These are phyloP conservation scores for Rhazya stricta DNA, from an alignment of 257 asterid species.

Conservation along the genomic window DNA sequence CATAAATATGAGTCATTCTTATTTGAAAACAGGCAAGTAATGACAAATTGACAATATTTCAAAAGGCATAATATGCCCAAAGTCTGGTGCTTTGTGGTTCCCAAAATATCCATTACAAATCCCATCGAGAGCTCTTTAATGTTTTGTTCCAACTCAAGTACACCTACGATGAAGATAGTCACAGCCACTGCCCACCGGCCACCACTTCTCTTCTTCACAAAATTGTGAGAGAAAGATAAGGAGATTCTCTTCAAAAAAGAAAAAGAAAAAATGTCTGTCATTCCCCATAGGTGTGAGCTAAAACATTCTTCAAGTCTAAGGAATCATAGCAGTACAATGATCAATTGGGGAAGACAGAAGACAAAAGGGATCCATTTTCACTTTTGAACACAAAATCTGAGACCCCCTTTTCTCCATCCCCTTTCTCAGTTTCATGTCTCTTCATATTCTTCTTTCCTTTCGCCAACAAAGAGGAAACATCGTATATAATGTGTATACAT, in stretches of 20 bases:
- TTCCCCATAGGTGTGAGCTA: too few relatives aligned
- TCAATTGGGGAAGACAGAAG: neutral
- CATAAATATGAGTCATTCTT: too few relatives aligned
- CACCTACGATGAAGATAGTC: too few relatives aligned
- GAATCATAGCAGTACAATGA: constrained; percentile 8
- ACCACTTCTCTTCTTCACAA: neutral
- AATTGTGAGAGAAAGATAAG: too few relatives aligned
- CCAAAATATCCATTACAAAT: neutral
- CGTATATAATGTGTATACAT: neutral
- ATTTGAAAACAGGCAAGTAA: too few relatives aligned
- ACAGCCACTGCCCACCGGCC: too few relatives aligned
- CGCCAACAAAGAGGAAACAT: constrained; percentile 1
- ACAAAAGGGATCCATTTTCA: neutral
- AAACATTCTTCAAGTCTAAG: constrained; percentile 5
- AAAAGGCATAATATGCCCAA: neutral
- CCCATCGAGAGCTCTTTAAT: neutral
- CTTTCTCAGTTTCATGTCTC: constrained; percentile 10
- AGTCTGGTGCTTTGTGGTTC: neutral
- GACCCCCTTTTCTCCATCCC: neutral
- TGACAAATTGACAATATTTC: neutral
- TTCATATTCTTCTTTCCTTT: constrained; percentile 10
- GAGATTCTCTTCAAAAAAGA: too few relatives aligned
- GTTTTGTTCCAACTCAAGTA: neutral
- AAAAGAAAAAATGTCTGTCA: too few relatives aligned
- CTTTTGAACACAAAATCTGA: neutral